Conservation (phyloP, 2,329 filamentous ascomycete genomes). For the Ophiobolus disseminans region DNA sequence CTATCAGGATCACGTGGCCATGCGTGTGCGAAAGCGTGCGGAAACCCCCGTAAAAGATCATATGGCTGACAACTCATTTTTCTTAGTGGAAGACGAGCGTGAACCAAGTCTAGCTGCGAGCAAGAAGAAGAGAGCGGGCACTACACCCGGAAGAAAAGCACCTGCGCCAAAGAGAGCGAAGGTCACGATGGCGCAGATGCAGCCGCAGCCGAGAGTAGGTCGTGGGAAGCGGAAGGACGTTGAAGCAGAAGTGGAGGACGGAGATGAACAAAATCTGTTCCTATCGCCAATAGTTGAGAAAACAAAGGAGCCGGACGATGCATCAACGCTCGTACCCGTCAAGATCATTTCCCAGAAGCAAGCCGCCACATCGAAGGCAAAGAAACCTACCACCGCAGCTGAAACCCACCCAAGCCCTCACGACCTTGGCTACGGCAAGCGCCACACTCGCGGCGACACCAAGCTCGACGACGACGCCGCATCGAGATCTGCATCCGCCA, state of each 20-base stretch:
- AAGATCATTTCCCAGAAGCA: neutral
- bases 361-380: neutral
- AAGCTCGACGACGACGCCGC: neutral
- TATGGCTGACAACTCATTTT: neutral
- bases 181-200: neutral
- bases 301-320: neutral
- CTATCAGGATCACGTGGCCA: neutral
- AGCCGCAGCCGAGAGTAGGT: no score
- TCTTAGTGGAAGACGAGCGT: neutral
- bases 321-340: neutral
- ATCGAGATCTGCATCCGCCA: no score
- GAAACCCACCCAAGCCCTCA: no score
- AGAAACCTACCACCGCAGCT: neutral
- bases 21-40: neutral
- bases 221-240: neutral
- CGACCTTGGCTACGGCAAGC: no score
- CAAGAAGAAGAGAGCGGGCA: neutral
- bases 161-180: neutral
- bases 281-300: neutral
- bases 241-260: neutral
- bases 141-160: neutral
- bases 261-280: neutral
- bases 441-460: neutral
- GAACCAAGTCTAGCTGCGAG: neutral
- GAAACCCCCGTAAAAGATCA: neutral